Base-by-base conservation (phyloP, 2,329 filamentous ascomycete genomes). In the Hypoxylon sp. region DNA sequence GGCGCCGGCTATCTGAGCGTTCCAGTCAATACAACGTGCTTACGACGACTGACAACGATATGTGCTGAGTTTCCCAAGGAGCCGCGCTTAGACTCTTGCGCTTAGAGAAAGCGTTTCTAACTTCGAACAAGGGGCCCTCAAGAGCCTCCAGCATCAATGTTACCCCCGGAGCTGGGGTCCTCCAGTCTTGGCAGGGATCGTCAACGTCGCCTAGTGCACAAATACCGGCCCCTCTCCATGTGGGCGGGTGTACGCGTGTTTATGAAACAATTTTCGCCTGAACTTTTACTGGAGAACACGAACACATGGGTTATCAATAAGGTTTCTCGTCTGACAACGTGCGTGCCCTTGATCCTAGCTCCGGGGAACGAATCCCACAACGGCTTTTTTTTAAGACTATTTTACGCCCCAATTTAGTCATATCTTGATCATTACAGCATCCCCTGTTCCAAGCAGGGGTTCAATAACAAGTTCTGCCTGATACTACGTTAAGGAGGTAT, bases 131-230 rank as follows among this genome's bases (percentile, higher is more conserved):
- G 61, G 65, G 51, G 45, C 39, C 48, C 29, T 53, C n/a, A 58
- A 67, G 64, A 70, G 67, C 67, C 67, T 70, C 67, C 55, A 63
- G 55, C 58, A 25, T 60, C 59, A 52, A 63, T 61, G 61, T 54
- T 39, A 52, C 59, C 48, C 48, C 43, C 23, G 30, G 14, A 65
- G 43, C 46, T 53, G 52, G 51, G 47, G 57, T 52, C 39, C 56
- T 47, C 55, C 58, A n/a, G 43, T 58, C 45, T 46, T 19, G 59
- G 61, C 23, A 70, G 47, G 59, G 61, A 65, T 65, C 67, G 52
- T 39, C 61, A 39, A 45, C 5, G 16, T 27, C 23, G 19, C 67
- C 58, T 46, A 51, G 53, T 21, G 12, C 6, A 5, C 45, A 41
- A 58, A 39, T 51, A 41, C 43, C 45, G 52, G 46, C 1, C 30